phyloP scores from a whole-genome alignment of 1,284 basidiomycete genomes.

The Apiotrichum sp. region DNA sequence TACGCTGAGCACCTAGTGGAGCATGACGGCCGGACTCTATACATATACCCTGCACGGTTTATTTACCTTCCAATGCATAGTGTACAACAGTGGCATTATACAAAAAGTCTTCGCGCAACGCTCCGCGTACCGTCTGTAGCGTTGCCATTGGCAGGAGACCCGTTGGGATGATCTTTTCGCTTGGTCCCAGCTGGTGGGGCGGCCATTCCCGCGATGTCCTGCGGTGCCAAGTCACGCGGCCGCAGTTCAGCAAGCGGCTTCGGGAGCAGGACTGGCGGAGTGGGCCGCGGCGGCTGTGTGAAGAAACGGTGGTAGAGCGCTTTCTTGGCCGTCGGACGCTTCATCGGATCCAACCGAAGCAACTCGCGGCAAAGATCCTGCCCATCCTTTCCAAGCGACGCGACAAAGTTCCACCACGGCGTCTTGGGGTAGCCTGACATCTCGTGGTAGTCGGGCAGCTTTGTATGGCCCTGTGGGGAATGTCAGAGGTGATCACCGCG shows the following conservation, averaged over 20 bases:
- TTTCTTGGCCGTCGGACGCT: conserved; percentile 72
- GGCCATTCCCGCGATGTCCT: conserved; percentile 20
- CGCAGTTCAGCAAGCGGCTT: conserved; percentile 43
- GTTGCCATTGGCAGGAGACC: not conserved
- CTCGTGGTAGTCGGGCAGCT: conserved; percentile 80
- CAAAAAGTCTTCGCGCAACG: conserved; percentile 16
- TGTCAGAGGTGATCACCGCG: not conserved
- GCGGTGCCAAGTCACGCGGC: conserved; percentile 41
- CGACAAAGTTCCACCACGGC: conserved; percentile 63
- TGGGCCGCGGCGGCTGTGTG: conserved; percentile 36
- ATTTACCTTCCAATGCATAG: conserved; percentile 8
- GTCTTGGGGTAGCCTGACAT: conserved; percentile 74
- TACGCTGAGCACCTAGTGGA: not conserved
- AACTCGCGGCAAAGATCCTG: conserved; percentile 76
- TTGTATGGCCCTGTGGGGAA: conserved; percentile 67
- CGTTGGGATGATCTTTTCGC: conserved; percentile 10
- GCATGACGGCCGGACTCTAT: not conserved
- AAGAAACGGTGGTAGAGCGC: conserved; percentile 45
- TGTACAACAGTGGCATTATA: conserved; percentile 16
- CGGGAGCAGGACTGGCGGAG: conserved; percentile 37
- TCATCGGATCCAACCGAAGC: conserved; percentile 77
- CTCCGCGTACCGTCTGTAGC: conserved; percentile 7
- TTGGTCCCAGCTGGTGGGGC: conserved; percentile 1
- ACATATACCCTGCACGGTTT: conserved; percentile 7
- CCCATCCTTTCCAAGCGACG: conserved; percentile 79